These are phyloP conservation scores for Mimosa pudica DNA, from an alignment of 306 rosid species.

Conservation along the genomic window DNA sequence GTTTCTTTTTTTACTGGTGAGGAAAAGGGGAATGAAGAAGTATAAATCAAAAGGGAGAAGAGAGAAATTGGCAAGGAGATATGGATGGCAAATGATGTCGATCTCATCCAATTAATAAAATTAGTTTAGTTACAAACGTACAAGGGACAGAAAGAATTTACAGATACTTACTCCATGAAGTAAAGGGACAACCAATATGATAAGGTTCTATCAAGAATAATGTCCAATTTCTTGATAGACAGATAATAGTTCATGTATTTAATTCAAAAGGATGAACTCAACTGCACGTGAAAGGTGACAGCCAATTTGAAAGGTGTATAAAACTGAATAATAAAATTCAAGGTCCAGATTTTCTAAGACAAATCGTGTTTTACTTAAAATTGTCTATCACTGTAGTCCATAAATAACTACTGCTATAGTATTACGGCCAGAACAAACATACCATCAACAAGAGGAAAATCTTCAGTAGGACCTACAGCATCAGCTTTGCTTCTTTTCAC, in stretches of 20 bases:
- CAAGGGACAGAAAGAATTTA: not conserved
- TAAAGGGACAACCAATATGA: not conserved
- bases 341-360: not conserved
- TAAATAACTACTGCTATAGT: constrained; percentile 11
- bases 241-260: not conserved
- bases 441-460: constrained; percentile 96
- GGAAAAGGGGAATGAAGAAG: not conserved
- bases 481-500: constrained; percentile 74
- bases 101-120: not conserved
- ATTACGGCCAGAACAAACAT: constrained; percentile 18
- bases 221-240: not conserved
- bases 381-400: not conserved
- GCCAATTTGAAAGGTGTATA: not conserved
- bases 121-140: not conserved
- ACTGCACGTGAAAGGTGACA: not conserved
- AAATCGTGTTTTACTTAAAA: constrained; percentile 11
- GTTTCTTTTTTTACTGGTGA: not conserved
- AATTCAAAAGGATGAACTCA: constrained; percentile 7
- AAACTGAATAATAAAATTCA: not conserved
- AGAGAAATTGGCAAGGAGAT: not conserved
- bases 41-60: not conserved
- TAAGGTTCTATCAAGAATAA: not conserved
- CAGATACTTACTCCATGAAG: not conserved
- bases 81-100: not conserved
- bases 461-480: constrained; percentile 76